A percentile compares a stretch with the other conserved stretches of the same genome.
Evolutionary conservation across 2,329 filamentous ascomycete species (phyloP).

Genomic region (Ascochyta lentis): DNA sequence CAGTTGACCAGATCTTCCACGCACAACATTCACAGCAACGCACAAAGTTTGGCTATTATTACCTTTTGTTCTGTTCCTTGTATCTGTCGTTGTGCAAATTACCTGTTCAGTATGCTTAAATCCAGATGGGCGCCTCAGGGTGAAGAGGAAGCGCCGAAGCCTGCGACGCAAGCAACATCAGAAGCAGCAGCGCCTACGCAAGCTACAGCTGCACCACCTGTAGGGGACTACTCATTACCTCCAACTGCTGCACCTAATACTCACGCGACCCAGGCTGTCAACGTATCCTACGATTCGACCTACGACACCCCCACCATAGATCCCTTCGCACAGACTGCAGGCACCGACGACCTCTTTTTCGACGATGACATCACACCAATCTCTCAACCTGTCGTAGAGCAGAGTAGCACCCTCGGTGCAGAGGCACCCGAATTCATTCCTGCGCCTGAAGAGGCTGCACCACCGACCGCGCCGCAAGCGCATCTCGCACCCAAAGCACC

Average conservation of each 20-base stretch:
- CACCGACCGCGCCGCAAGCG: constrained; percentile 29
- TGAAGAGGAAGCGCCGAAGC: constrained; percentile 18
- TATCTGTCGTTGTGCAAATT: not conserved
- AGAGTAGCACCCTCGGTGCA: constrained; percentile 29
- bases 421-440: constrained; percentile 30
- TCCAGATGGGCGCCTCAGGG: constrained; percentile 43
- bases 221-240: constrained; percentile 1
- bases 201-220: constrained; percentile 19
- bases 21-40: not conserved
- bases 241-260: not conserved
- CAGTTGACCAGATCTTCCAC: constrained; percentile 2
- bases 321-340: constrained; percentile 58
- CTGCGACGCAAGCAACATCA: constrained; percentile 9
- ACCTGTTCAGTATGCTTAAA: constrained; percentile 33
- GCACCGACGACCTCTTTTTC: constrained; percentile 59
- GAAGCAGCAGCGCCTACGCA: constrained; percentile 17
- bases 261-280: not conserved
- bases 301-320: constrained; percentile 46
- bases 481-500: constrained; percentile 32
- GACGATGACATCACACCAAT: constrained; percentile 59
- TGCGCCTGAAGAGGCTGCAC: constrained; percentile 25
- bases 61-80: not conserved
- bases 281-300: constrained; percentile 35
- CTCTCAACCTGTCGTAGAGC: constrained; percentile 51
- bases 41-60: not conserved